Conservation (phyloP, 352 stramenopile species). For the Pythium rhizo-oryzae region DNA sequence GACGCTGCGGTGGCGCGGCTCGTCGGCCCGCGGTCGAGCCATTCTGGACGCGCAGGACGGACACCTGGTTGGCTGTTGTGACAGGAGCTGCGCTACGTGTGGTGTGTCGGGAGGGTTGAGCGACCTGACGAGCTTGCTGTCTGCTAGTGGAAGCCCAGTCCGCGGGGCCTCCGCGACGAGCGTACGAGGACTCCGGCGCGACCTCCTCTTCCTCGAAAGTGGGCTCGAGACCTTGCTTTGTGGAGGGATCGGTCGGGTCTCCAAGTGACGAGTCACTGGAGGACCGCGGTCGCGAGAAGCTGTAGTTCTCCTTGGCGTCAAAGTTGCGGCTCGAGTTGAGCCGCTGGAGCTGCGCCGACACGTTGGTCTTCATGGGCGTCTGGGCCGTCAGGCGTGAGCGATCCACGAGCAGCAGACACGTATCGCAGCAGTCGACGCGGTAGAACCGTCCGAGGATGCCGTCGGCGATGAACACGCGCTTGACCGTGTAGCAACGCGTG, state of each 20-base stretch:
- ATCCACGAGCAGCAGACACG: conserved; percentile 37
- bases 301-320: neutral
- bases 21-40: too few relatives aligned
- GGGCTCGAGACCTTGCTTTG: neutral
- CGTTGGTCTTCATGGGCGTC: conserved; percentile 5
- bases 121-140: too few relatives aligned
- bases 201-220: neutral
- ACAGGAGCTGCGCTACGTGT: too few relatives aligned
- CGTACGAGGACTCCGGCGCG: neutral
- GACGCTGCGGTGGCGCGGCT: too few relatives aligned
- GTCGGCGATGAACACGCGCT: conserved; percentile 50
- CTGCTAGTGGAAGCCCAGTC: too few relatives aligned
- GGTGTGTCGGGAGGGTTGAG: too few relatives aligned
- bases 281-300: neutral
- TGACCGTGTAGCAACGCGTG: conserved; percentile 43
- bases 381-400: neutral
- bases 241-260: neutral
- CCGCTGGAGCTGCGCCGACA: conserved; percentile 12
- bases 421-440: conserved; percentile 40
- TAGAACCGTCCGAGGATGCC: conserved; percentile 33
- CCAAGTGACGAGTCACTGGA: conserved; percentile 12
- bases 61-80: too few relatives aligned
- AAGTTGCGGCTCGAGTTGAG: conserved; percentile 15
- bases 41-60: too few relatives aligned
- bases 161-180: neutral